Percentiles rank a stretch among this genome's conserved stretches.
These are phyloP conservation scores for Oryza brachyantha DNA, from an alignment of 176 grass and related monocot species.

Conservation along the genomic window DNA sequence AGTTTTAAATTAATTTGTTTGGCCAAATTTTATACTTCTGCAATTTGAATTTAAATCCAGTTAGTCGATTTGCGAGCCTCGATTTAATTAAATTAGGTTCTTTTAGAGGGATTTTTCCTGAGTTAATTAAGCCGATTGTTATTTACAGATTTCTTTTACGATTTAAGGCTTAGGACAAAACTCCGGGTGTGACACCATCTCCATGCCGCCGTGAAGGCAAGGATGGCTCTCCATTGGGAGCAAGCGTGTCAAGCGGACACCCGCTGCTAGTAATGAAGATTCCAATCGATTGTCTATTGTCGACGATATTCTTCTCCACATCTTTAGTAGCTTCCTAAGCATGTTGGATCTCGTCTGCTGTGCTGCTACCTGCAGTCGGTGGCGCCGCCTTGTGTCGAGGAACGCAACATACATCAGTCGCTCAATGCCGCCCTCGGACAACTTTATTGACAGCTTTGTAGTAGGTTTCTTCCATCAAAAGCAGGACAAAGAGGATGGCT, in stretches of 20 bases:
- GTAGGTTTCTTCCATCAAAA: neutral
- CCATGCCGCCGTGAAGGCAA: too few species aligned
- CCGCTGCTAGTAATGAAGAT: too few species aligned
- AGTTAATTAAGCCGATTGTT: too few species aligned
- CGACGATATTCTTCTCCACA: neutral
- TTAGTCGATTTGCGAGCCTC: too few species aligned
- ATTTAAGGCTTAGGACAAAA: too few species aligned
- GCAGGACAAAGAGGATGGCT: neutral
- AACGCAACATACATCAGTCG: neutral
- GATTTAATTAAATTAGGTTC: too few species aligned
- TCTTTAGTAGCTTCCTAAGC: neutral
- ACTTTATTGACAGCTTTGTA: neutral
- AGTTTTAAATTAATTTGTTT: too few species aligned
- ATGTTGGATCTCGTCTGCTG: neutral
- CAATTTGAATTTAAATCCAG: too few species aligned
- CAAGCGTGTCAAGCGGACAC: neutral
- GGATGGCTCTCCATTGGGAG: neutral
- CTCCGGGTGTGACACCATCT: too few species aligned
- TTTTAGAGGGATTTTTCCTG: too few species aligned
- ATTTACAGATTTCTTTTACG: too few species aligned
- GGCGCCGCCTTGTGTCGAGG: neutral
- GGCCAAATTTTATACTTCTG: too few species aligned
- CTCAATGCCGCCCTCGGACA: neutral
- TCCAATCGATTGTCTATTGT: neutral
- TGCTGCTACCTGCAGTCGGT: neutral